phyloP scores from a whole-genome alignment of 306 rosid genomes.

The Glycine soja region DNA sequence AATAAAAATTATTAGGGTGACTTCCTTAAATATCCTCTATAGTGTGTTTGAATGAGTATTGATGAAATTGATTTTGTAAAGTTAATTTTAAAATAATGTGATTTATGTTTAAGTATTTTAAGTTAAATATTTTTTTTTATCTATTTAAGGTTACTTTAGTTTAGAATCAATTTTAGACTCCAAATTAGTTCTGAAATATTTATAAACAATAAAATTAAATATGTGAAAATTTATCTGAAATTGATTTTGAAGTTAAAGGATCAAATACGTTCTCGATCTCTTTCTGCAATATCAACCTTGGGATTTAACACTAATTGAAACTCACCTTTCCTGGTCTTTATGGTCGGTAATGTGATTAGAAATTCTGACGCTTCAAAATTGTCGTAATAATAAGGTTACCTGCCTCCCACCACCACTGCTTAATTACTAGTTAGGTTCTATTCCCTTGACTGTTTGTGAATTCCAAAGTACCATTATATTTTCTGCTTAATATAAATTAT shows the following conservation, averaged over 20 bases:
- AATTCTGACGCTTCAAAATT: background rate
- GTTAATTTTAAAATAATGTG: too few relatives aligned
- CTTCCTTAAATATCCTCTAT: background rate
- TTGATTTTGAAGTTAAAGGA: too few relatives aligned
- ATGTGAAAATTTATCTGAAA: too few relatives aligned
- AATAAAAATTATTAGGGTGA: too few relatives aligned
- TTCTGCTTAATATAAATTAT: background rate
- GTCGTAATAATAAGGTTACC: constrained; percentile 10
- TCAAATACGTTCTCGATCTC: too few relatives aligned
- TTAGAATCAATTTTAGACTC: too few relatives aligned
- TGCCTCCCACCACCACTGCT: background rate
- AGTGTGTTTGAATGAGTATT: background rate
- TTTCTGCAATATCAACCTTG: constrained; percentile 24
- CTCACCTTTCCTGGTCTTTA: constrained; percentile 16
- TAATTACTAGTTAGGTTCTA: background rate
- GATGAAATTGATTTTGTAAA: too few relatives aligned
- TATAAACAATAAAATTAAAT: too few relatives aligned
- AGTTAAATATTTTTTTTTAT: too few relatives aligned
- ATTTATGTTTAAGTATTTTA: too few relatives aligned
- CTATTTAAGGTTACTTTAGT: too few relatives aligned
- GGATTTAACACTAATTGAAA: constrained; percentile 19
- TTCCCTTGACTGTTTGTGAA: background rate
- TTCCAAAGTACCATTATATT: background rate
- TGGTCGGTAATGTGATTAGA: constrained; percentile 22
- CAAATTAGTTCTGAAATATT: too few relatives aligned